Base-by-base conservation (phyloP, 2,329 filamentous ascomycete species). In the Fusarium bulbicola region DNA sequence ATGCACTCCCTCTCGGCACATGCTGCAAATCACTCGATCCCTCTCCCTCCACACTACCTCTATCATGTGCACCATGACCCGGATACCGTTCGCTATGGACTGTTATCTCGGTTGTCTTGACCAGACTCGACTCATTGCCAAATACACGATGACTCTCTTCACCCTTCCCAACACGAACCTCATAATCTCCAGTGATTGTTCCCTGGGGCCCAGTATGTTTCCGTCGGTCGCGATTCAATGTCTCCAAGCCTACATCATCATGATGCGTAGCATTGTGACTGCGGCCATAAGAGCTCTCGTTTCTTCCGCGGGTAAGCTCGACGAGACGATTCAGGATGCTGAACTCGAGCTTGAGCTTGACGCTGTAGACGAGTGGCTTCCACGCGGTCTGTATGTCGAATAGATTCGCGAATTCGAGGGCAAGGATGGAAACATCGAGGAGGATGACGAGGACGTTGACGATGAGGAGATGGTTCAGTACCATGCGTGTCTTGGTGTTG, bases 361-460 rank as follows among this genome's bases (percentile, higher is more conserved):
- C 69, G 62, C 80, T 81, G 54, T 83, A 82, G 4, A 79, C 78
- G n/a, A 74, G 63, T 30, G 39, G 74, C 62, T 76, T 78, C 68
- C 65, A 78, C 2, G 68, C 72, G 5, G 74, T 77, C 34, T 76
- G 73, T 2, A 77, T 61, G 7, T 74, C 81, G 59, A 70, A 78
- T 0, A 76, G 72, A 63, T 85, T 85, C 54, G 86, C 79, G 28
- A 86, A 78, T 16, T 72, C 75, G 83, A 87, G 20, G 14, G 56
- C 72, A 0, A 77, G 68, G 12, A 77, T 77, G 8, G 75, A 68
- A 1, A 76, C 47, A 57, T 86, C 84, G 65, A 86, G 80, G 1
- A 82, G 32, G 12, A 86, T 79, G 53, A 85, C 82, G 6, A 82
- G 53, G 15, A 84, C 70, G 64, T 86, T 86, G 34, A 86, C 83